Base-by-base conservation (phyloP, 2,329 filamentous ascomycete species). In the Sclerotiophoma versabilis region DNA sequence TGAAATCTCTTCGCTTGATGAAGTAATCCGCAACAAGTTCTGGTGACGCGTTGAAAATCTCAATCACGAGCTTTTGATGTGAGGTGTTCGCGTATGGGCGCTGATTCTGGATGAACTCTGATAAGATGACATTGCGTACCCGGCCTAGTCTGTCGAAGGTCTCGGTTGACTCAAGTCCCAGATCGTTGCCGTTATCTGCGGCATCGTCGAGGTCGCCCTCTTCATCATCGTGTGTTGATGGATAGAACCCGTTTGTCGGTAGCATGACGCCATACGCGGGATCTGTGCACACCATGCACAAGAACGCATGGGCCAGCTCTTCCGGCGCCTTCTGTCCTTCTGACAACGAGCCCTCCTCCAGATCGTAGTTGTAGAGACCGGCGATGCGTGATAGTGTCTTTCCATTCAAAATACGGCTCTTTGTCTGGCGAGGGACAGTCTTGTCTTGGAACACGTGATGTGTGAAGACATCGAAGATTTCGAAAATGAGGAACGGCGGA, bases 1-100 rank as follows among this genome's bases (percentile, higher is more conserved):
- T 86, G 66, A 98, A 95, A 48, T 69, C 71, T 20, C 88, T 85
- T 69, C 92, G 93, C 70, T 85, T 87, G 36, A 87, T 81, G 69
- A 96, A 98, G 73, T 96, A 99, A 66, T 92, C 87, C 36, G 92
- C 89, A 1, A 96, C 85, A 3, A 98, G 82, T 75, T 98, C 95
- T 0, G 96, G 93, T 0, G 89, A 91, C 7, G 85, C 85, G 58
- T 81, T 82, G 70, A 99, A 96, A 27, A 96, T 92, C 3, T 87
- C 82, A 4, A 93, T 79, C 2, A 96, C 77, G 9, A 99, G 83
- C 64, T 96, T 89, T 63, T 88, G 90, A 69, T 99, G 93, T 57
- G 89, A 84, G 27, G 85, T 82, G 74, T 87, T 92, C 25, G 90
- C 88, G 81, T 96, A 93, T 6, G 95, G 93, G 6, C 91, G 87